phyloP scores from a whole-genome alignment of 768 basidiomycete species.

The Ephemerocybe angulata region DNA sequence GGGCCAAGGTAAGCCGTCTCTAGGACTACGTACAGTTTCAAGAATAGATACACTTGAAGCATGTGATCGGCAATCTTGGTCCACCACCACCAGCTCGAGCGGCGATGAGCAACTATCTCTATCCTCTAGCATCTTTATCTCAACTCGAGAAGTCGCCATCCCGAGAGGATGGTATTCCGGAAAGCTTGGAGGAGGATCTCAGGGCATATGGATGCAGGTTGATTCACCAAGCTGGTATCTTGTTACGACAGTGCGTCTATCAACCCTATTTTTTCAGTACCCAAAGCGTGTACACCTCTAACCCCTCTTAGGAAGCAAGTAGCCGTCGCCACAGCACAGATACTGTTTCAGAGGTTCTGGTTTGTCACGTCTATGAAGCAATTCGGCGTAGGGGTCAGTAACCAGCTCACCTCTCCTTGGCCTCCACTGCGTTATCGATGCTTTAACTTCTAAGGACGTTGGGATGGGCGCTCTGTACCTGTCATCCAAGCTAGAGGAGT shows the following conservation, averaged over 20 bases:
- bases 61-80: too few relatives aligned
- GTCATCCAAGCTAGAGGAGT: slow-evolving; percentile 90
- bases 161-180: slow-evolving; percentile 73
- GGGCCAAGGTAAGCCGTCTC: too few relatives aligned
- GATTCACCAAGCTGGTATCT: slow-evolving; percentile 90
- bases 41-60: too few relatives aligned
- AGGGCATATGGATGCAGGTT: slow-evolving; percentile 90
- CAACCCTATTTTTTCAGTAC: too few relatives aligned
- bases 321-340: slow-evolving; percentile 93
- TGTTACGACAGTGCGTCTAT: slow-evolving; percentile 76
- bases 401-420: slow-evolving; percentile 5
- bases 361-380: slow-evolving; percentile 93
- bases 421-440: slow-evolving; percentile 7
- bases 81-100: neutral
- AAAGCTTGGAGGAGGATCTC: slow-evolving; percentile 81
- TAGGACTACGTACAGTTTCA: too few relatives aligned
- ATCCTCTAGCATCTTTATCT: slow-evolving; percentile 78
- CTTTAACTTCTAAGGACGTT: slow-evolving; percentile 56
- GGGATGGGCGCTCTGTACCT: slow-evolving; percentile 87
- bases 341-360: slow-evolving; percentile 96
- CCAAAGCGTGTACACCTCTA: neutral
- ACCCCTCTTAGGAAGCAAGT: slow-evolving; percentile 75
- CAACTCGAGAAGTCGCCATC: slow-evolving; percentile 85
- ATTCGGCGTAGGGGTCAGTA: slow-evolving; percentile 85
- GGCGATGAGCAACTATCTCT: slow-evolving; percentile 49